Base-by-base conservation (phyloP, 768 basidiomycete genomes). In the Dioszegia hungarica region DNA sequence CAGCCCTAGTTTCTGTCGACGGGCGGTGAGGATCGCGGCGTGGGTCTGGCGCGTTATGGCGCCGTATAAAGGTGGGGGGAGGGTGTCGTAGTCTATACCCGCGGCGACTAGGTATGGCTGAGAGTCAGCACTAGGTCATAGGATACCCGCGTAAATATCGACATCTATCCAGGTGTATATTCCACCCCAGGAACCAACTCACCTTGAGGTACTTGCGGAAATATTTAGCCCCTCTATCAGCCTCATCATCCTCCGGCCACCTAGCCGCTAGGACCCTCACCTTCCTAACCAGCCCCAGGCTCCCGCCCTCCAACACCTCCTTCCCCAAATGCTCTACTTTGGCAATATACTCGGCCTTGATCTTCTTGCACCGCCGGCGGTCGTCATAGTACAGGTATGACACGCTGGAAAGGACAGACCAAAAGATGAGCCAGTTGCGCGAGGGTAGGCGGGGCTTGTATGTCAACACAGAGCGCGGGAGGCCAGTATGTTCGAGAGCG, bases 201-300 rank as follows among this genome's bases (percentile, higher is more conserved):
- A 95, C 95, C 87, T 95, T 94, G 79, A 97, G 84, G 78, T 95
- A 98, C 81, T 89, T 90, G 75, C 89, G 87, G 80, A 98, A 98
- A 80, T 90, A 90, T 78, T 81, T 85, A 74, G 89, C 79, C 55
- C 85, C 82, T 57, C 88, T 83, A 73, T 92, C 85, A 61, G 86
- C 85, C 72, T 97, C 92, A 67, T 93, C 90, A 75, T 99, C 95
- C 25, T 88, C 92, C 0, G 93, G 93, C 85, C 92, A 95, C 76
- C 88, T 89, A 25, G 84, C 82, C 31, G 87, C 90, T 66, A 89
- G 90, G 19, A 98, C 91, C 8, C 81, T 86, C 56, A 95, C 85
- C 70, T 85, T 88, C 31, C 92, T 83, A 4, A 88, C 84, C 48
- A 81, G 77, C 19, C 84, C 89, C 63, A 85, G 74, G 9, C 67